phyloP scores from a whole-genome alignment of 2,329 filamentous ascomycete genomes.

The Talaromyces funiculosus region DNA sequence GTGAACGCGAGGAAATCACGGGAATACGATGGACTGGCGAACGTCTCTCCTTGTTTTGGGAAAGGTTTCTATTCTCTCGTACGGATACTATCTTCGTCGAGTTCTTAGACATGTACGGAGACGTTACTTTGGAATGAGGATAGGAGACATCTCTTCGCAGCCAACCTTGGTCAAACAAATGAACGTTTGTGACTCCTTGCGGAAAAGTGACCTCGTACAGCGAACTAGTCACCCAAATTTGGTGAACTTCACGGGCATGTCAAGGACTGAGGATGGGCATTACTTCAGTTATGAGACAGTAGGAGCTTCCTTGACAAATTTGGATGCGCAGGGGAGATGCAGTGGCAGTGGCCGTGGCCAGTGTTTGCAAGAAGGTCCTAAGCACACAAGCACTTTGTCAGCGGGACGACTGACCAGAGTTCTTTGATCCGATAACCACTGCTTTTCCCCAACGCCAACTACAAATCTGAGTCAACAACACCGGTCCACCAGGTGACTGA shows the following conservation, averaged over 20 bases:
- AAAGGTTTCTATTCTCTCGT: background rate
- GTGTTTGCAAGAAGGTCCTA: background rate
- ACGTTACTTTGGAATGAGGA: background rate
- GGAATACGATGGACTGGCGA: background rate
- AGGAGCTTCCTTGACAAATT: background rate
- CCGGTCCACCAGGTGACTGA: too few relatives aligned
- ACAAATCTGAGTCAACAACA: too few relatives aligned
- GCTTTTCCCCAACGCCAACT: too few relatives aligned
- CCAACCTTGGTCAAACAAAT: conserved; percentile 1
- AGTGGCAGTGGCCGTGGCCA: background rate
- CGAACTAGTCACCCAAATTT: conserved; percentile 1
- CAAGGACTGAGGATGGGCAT: background rate
- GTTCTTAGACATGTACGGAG: background rate
- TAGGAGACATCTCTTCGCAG: background rate
- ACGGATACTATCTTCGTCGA: conserved; percentile 2
- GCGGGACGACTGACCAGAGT: background rate
- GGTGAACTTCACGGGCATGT: background rate
- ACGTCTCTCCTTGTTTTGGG: background rate
- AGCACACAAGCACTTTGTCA: background rate
- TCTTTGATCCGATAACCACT: too few relatives aligned
- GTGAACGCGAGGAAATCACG: background rate
- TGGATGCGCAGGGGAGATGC: background rate
- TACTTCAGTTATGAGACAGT: background rate
- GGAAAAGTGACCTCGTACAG: background rate
- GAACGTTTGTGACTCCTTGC: background rate